Conservation (phyloP, 2,329 filamentous ascomycete genomes). For the Aspergillus ibericus region DNA sequence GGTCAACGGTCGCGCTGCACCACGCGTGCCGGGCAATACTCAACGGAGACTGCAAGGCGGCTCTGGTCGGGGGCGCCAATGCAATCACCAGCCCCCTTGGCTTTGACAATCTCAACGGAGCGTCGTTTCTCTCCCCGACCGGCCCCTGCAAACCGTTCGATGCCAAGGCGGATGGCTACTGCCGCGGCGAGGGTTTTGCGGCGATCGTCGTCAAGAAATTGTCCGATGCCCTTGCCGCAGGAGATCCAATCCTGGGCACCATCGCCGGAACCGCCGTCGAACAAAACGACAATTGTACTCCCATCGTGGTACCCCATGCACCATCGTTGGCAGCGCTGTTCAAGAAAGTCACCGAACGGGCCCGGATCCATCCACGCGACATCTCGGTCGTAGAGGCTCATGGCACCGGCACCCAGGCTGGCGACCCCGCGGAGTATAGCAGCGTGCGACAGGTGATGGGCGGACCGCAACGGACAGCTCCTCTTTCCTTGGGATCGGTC, state of each 20-base stretch:
- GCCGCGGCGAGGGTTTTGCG: conserved; percentile 51
- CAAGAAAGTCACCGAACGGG: conserved; percentile 20
- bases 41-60: conserved; percentile 23
- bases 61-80: conserved; percentile 39
- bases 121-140: conserved; percentile 44
- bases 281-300: conserved; percentile 33
- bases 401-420: conserved; percentile 35
- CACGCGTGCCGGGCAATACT: conserved; percentile 26
- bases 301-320: conserved; percentile 21
- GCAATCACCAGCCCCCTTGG: conserved; percentile 30
- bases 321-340: conserved; percentile 34
- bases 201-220: conserved; percentile 51
- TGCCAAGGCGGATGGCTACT: conserved; percentile 52
- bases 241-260: conserved; percentile 47
- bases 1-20: conserved; percentile 38
- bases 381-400: conserved; percentile 38
- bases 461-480: conserved; percentile 10
- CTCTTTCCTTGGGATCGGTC: conserved; percentile 30
- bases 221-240: conserved; percentile 47
- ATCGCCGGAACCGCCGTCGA: conserved; percentile 36
- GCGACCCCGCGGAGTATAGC: conserved; percentile 32
- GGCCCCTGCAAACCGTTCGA: conserved; percentile 53
- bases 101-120: conserved; percentile 31
- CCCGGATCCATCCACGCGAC: conserved; percentile 24
- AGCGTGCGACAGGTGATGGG: conserved; percentile 27